These are phyloP conservation scores for Naumovozyma baii DNA, from an alignment of 805 yeast genomes.

Conservation along the genomic window DNA sequence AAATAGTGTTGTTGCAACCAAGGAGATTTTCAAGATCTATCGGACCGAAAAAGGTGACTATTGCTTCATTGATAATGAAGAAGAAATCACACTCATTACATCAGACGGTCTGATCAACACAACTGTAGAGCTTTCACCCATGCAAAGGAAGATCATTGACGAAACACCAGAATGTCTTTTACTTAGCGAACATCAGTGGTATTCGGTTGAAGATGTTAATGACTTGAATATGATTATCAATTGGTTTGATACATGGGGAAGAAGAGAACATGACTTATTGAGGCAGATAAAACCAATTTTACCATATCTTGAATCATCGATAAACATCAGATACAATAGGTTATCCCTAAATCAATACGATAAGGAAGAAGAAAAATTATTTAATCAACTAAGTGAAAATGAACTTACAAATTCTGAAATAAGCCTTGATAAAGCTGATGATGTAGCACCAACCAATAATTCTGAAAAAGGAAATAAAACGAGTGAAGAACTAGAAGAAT, in stretches of 20 bases:
- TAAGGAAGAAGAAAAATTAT: constrained; percentile 35
- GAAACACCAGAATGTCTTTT: constrained; percentile 51
- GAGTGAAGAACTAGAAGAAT: constrained; percentile 7
- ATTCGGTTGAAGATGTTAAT: constrained; percentile 48
- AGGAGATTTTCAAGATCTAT: constrained; percentile 17
- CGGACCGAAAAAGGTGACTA: constrained; percentile 16
- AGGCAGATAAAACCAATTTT: constrained; percentile 41
- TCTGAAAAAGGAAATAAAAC: constrained; percentile 1
- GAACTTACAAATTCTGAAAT: constrained; percentile 20
- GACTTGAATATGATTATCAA: constrained; percentile 44
- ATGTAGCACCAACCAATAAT: constrained; percentile 1
- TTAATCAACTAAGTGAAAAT: constrained; percentile 31
- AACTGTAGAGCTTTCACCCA: constrained; percentile 13
- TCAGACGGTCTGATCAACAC: constrained; percentile 14
- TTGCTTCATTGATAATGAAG: constrained; percentile 8
- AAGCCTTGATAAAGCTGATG: constrained; percentile 4
- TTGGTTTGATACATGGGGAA: constrained; percentile 67
- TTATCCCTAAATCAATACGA: constrained; percentile 37
- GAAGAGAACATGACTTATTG: constrained; percentile 46
- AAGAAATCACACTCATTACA: constrained; percentile 14
- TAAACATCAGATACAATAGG: constrained; percentile 49
- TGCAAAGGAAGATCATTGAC: constrained; percentile 53
- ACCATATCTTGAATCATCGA: constrained; percentile 30
- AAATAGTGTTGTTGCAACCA: constrained; percentile 17
- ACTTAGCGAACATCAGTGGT: constrained; percentile 48